phyloP scores from a whole-genome alignment of 1,139 yeast species.

The Citeromyces hawaiiensis region DNA sequence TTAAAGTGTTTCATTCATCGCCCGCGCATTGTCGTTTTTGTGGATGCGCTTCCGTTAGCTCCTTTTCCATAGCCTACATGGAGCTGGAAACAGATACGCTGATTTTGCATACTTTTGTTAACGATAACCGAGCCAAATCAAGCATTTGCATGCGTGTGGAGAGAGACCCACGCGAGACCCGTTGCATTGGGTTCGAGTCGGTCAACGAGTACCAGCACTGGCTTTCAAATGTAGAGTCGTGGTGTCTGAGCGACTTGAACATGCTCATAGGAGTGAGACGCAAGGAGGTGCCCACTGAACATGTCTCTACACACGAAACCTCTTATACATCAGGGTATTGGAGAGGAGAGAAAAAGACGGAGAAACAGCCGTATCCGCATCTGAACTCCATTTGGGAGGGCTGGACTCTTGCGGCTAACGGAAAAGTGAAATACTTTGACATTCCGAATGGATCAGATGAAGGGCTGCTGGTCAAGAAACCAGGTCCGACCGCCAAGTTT shows the following conservation, averaged over 20 bases:
- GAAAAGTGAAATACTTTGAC: conserved; percentile 43
- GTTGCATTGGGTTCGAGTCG: conserved; percentile 76
- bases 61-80: conserved; percentile 61
- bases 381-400: conserved; percentile 54
- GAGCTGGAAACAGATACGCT: conserved; percentile 43
- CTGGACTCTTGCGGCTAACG: conserved; percentile 58
- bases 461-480: conserved; percentile 30
- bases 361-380: conserved; percentile 6
- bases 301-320: neutral
- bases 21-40: conserved; percentile 86
- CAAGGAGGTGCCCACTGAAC: conserved; percentile 11
- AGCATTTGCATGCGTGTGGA: conserved; percentile 80
- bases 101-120: conserved; percentile 59
- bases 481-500: conserved; percentile 46
- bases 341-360: neutral
- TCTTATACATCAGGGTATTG: neutral
- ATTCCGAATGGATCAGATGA: conserved; percentile 37
- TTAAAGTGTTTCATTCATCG: conserved; percentile 65
- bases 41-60: conserved; percentile 72
- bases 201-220: conserved; percentile 62
- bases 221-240: conserved; percentile 51
- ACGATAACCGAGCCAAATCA: conserved; percentile 64
- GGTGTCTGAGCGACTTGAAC: conserved; percentile 72
- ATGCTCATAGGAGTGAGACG: conserved; percentile 61
- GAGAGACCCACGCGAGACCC: conserved; percentile 82